Base-by-base conservation (phyloP, 371 early-diverging fungal species). In the Rhizomucor pusillus region DNA sequence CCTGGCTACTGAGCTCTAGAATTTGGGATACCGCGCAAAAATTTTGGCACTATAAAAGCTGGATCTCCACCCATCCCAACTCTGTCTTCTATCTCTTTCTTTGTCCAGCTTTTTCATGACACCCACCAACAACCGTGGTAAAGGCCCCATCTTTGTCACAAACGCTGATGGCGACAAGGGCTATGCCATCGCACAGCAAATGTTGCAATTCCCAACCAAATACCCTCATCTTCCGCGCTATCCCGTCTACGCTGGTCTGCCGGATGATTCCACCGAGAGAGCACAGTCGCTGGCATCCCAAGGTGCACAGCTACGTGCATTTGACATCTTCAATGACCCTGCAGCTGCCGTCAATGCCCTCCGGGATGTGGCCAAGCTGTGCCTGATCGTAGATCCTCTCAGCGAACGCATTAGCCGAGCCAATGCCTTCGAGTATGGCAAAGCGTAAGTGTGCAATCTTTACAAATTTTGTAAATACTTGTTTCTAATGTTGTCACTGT, bases 141-240 rank as follows among this genome's bases (percentile, higher is more conserved):
- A 70, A 50, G 73, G 77, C 14, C 65, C 71, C 22, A 77, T 77
- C 47, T 77, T 71, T 54, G 74, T 77, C 6, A 67, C 77, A 36
- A 71, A 74, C 33, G 62, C 77, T 19, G 77, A 77, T 54, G 74
- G 77, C 19, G 69, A 73, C 45, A 77, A 77, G 52, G 77, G 77
- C 18, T 59, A 65, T 43, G 67, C 69, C 25, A 69, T 77, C 45
- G 67, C 71, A 25, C 69, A 73, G 51, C 71, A 67, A 22, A 54
- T 77, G 37, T 46, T 77, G 10, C 60, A 77, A 20, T 54, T 77
- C 16, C 66, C 71, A n/a, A 47, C 56, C 19, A 60, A 66, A 43
- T 66, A 77, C 48, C 52, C 53, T 7, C 77, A 77, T 40, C 48
- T 77, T 4, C 37, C 59, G 43, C 49, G 54, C 35, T 67, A 71